Evolutionary conservation across 176 grass and related monocot genomes (phyloP).

Genomic region (Neostapfia colusana): DNA sequence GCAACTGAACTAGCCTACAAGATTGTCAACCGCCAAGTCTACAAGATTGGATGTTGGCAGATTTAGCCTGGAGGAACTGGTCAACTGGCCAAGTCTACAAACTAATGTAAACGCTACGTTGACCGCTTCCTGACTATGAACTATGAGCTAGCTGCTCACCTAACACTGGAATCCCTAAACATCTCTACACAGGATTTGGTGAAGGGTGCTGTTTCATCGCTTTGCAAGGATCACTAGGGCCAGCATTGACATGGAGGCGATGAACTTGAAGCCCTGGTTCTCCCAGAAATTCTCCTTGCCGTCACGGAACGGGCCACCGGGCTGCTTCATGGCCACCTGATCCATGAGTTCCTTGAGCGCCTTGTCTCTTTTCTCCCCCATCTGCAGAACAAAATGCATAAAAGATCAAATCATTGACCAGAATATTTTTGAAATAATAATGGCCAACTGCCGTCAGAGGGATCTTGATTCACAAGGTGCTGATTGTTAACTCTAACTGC

Average conservation of each 20-base stretch:
- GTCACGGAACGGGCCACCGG: neutral
- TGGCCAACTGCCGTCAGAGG: slow-evolving; percentile 19
- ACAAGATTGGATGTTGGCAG: slow-evolving; percentile 29
- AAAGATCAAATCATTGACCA: slow-evolving; percentile 26
- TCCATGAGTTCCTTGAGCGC: slow-evolving; percentile 86
- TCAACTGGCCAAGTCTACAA: neutral
- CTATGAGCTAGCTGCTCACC: slow-evolving; percentile 54
- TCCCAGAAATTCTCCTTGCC: slow-evolving; percentile 76
- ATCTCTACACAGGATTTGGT: slow-evolving; percentile 36
- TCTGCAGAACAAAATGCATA: slow-evolving; percentile 40
- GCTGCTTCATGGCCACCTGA: slow-evolving; percentile 61
- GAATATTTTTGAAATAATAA: slow-evolving; percentile 21
- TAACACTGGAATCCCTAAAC: slow-evolving; percentile 28
- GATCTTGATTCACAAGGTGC: slow-evolving; percentile 29
- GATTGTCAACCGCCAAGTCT: too few relatives aligned
- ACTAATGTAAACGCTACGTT: slow-evolving; percentile 19
- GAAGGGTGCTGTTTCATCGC: slow-evolving; percentile 39
- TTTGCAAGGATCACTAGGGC: slow-evolving; percentile 65
- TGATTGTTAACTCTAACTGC: slow-evolving; percentile 41
- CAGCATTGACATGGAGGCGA: slow-evolving; percentile 79
- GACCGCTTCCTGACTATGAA: slow-evolving; percentile 17
- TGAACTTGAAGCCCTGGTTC: slow-evolving; percentile 73
- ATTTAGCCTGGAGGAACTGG: slow-evolving; percentile 30
- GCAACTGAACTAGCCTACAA: slow-evolving; percentile 11
- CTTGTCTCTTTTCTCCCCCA: slow-evolving; percentile 84